Conservation (phyloP, 2,329 filamentous ascomycete species). For the Fusarium transvaalense region DNA sequence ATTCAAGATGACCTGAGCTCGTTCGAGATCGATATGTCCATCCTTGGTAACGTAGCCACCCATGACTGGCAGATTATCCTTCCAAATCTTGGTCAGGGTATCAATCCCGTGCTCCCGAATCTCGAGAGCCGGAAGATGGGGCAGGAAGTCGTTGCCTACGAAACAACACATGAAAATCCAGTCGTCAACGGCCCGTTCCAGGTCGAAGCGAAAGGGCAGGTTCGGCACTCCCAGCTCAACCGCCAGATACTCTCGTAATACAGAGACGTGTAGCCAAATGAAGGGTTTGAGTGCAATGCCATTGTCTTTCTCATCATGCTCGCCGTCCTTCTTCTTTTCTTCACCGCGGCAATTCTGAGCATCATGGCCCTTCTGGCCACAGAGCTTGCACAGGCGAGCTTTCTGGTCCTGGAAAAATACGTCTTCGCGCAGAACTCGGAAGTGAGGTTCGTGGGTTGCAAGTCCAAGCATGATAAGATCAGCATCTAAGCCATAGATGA, state of each 20-base stretch:
- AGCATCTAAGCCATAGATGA: conserved; percentile 97
- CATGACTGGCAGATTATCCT: conserved; percentile 90
- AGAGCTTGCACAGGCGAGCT: conserved; percentile 84
- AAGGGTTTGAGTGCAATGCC: conserved; percentile 84
- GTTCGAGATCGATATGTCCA: conserved; percentile 87
- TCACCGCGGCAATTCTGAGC: conserved; percentile 86
- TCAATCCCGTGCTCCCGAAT: conserved; percentile 98
- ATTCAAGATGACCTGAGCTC: conserved; percentile 87
- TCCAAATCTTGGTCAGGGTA: conserved; percentile 96
- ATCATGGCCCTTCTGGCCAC: conserved; percentile 92
- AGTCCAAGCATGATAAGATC: conserved; percentile 99
- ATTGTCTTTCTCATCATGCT: conserved; percentile 85
- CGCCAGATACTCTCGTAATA: conserved; percentile 92
- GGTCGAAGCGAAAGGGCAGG: conserved; percentile 88
- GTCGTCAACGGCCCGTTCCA: conserved; percentile 94
- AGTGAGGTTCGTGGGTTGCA: conserved; percentile 96
- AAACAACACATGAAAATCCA: conserved; percentile 99
- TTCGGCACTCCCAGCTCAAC: conserved; percentile 87
- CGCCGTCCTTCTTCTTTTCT: conserved; percentile 80
- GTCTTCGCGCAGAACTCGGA: conserved; percentile 95
- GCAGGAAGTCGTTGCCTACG: conserved; percentile 97
- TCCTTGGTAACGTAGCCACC: conserved; percentile 97
- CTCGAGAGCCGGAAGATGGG: conserved; percentile 95
- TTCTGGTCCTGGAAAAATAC: conserved; percentile 93
- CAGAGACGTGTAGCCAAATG: conserved; percentile 95